Evolutionary conservation across 225 moss, liverwort and hornwort species (phyloP).

Genomic region (Marchantia paleacea): DNA sequence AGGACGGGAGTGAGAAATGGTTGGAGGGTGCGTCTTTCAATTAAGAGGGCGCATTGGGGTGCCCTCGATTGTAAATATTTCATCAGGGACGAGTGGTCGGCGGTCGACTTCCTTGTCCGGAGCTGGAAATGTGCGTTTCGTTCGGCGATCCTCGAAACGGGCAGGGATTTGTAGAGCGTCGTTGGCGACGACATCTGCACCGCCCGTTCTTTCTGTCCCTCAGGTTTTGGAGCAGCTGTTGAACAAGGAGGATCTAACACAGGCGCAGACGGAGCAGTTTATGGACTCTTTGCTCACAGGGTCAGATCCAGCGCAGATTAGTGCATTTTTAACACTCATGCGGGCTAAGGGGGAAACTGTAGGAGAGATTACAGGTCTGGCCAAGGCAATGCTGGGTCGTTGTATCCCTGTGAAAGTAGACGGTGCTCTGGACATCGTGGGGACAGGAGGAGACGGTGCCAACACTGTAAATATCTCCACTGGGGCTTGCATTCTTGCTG

Average conservation of each 20-base stretch:
- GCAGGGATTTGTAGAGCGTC: slow-evolving; percentile 16
- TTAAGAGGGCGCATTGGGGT: slow-evolving; percentile 6
- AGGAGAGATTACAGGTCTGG: slow-evolving; percentile 81
- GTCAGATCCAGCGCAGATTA: slow-evolving; percentile 72
- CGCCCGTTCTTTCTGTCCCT: slow-evolving; percentile 28
- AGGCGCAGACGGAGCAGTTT: slow-evolving; percentile 63
- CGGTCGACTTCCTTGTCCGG: neutral
- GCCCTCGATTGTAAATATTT: neutral
- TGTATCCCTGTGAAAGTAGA: slow-evolving; percentile 63
- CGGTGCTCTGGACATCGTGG: slow-evolving; percentile 90
- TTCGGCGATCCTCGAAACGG: neutral
- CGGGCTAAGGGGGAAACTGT: slow-evolving; percentile 93
- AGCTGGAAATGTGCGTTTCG: neutral
- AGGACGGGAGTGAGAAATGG: neutral
- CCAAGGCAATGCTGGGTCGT: slow-evolving; percentile 75
- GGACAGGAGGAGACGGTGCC: slow-evolving; percentile 94
- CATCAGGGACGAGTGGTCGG: neutral
- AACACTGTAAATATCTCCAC: slow-evolving; percentile 96
- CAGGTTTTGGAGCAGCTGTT: slow-evolving; percentile 87
- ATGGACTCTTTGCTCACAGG: slow-evolving; percentile 67
- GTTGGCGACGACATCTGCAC: neutral
- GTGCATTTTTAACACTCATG: slow-evolving; percentile 88
- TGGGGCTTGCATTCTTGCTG: slow-evolving; percentile 86
- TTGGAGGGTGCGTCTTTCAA: neutral
- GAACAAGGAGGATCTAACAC: slow-evolving; percentile 54